Evolutionary conservation across 495 filamentous ascomycete genomes (phyloP), one percentile per base, ranked within the genome.

Genomic region (Aspergillus affinis): DNA sequence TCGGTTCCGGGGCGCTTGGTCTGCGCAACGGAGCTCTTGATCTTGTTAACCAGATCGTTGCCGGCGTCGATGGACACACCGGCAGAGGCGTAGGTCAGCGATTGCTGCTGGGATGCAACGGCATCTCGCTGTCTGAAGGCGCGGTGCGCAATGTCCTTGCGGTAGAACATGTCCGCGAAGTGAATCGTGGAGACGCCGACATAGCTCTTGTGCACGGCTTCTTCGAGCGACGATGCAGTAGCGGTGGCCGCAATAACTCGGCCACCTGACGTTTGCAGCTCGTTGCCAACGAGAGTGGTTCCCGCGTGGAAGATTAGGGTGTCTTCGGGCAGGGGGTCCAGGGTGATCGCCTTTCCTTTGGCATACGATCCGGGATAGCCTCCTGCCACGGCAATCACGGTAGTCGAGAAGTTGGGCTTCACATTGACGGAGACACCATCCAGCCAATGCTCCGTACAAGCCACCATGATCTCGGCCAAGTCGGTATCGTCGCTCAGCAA

Each of bases 21-120:
- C 29, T 88, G 89, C 12, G 82, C 76, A 4, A 97, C 92, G 21
- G 87, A 88, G 48, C 81, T 77, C 77, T 95, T 97, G 81, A 98
- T 98, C 54, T 86, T 83, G 63, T 90, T 82, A 55, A 98, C 92
- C 9, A 98, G 88, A 47, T 87, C 84, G 72, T 98, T 98, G 17
- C 94, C 94, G 44, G 89, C 86, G 57, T 95, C 89, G 58, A 98
- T 94, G 65, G 89, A 93, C 20, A 98, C 94, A 52, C 94, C 94
- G 10, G 94, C 89, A 47, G 85, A 78, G n/a, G 93, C 93, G 74
- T 98, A 98, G 18, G 93, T 97, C 54, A 98, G 84, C 53, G 85
- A 82, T 55, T 79, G 75, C 58, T 59, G 57, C 56, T 61, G 58
- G 51, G 69, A 58, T 18, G 61, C 55, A 45, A 80, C 79, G 47